A percentile compares a stretch with the other conserved stretches of the same genome.
Conservation (phyloP, 805 yeast genomes). For the Spathaspora gorwiae region DNA sequence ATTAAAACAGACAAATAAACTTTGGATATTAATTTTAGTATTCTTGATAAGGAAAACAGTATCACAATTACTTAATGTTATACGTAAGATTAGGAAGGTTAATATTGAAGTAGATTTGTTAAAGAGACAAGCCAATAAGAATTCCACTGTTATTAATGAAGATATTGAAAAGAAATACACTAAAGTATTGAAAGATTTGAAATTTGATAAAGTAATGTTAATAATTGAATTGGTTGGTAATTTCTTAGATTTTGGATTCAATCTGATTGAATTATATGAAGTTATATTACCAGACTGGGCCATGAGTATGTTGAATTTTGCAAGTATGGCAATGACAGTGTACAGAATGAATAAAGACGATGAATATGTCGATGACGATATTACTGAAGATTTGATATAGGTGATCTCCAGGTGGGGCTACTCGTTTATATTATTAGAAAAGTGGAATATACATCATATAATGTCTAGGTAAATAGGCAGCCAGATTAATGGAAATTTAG, state of each 20-base stretch:
- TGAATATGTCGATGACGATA: constrained; percentile 41
- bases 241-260: constrained; percentile 36
- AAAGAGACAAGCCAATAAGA: constrained; percentile 15
- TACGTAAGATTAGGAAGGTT: constrained; percentile 36
- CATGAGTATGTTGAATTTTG: constrained; percentile 35
- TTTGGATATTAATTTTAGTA: constrained; percentile 39
- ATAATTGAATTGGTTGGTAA: constrained; percentile 38
- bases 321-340: constrained; percentile 44
- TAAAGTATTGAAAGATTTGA: constrained; percentile 37
- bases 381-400: constrained; percentile 36
- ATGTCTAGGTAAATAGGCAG: too few relatives aligned
- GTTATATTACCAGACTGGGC: constrained; percentile 38
- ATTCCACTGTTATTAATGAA: constrained; percentile 14
- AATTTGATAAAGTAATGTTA: constrained; percentile 40
- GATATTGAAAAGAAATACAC: constrained; percentile 32
- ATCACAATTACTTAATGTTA: constrained; percentile 37
- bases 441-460: too few relatives aligned
- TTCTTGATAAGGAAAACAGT: constrained; percentile 39
- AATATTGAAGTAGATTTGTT: constrained; percentile 31
- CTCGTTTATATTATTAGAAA: too few relatives aligned
- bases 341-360: constrained; percentile 48
- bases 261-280: constrained; percentile 34
- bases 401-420: neutral
- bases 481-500: too few relatives aligned
- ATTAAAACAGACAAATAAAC: constrained; percentile 38